These are phyloP conservation scores for Tillandsia fasciculata DNA, from an alignment of 176 grass and related monocot genomes.

Conservation along the genomic window DNA sequence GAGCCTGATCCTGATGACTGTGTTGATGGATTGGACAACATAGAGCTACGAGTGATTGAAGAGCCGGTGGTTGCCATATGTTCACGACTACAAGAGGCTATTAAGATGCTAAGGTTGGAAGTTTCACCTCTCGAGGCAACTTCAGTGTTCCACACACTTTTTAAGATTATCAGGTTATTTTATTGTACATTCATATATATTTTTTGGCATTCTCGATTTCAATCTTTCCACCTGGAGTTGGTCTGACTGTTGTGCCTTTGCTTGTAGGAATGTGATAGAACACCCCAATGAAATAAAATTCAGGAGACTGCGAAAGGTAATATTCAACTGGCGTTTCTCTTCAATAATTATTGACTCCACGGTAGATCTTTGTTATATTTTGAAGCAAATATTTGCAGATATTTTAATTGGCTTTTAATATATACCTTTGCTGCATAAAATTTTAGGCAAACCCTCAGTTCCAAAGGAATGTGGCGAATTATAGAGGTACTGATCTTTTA, in stretches of 20 bases:
- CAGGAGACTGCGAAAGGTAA: slow-evolving; percentile 77
- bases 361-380: too few species aligned
- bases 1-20: slow-evolving; percentile 44
- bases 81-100: slow-evolving; percentile 47
- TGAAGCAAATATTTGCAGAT: too few species aligned
- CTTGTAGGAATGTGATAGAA: slow-evolving; percentile 69
- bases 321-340: slow-evolving; percentile 3
- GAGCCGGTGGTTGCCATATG: slow-evolving; percentile 53
- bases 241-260: not conserved
- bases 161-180: slow-evolving; percentile 62
- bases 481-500: slow-evolving; percentile 33
- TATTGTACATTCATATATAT: not conserved
- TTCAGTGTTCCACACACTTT: slow-evolving; percentile 63
- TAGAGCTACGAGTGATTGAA: slow-evolving; percentile 59
- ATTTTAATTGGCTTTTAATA: too few species aligned
- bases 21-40: slow-evolving; percentile 29
- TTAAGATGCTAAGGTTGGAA: slow-evolving; percentile 53
- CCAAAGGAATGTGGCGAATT: slow-evolving; percentile 66
- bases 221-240: not conserved
- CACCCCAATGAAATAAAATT: slow-evolving; percentile 65
- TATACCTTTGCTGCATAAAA: not conserved
- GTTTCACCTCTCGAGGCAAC: slow-evolving; percentile 46
- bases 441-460: slow-evolving; percentile 76
- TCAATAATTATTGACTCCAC: too few species aligned
- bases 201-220: not conserved